Evolutionary conservation across 768 basidiomycete species (phyloP).

Genomic region (Tylopilus felleus): DNA sequence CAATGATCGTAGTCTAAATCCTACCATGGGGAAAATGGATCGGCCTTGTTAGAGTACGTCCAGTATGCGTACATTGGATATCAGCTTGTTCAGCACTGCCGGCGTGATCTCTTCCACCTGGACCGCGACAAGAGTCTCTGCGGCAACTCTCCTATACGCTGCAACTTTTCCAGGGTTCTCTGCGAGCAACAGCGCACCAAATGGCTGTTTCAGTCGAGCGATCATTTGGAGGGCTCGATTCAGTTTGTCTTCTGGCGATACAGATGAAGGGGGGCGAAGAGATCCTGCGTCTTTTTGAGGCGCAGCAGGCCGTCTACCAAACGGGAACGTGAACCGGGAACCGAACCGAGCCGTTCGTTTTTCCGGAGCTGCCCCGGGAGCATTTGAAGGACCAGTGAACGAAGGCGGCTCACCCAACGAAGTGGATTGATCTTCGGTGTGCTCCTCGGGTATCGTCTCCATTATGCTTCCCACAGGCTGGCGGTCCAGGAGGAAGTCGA

Average conservation of each 20-base stretch:
- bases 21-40: too few species aligned
- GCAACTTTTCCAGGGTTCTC: neutral
- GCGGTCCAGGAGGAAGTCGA: neutral
- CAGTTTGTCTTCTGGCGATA: neutral
- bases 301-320: neutral
- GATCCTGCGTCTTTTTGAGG: neutral
- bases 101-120: neutral
- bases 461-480: neutral
- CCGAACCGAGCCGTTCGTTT: neutral
- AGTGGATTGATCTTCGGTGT: neutral
- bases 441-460: neutral
- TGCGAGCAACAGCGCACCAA: neutral
- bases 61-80: neutral
- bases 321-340: neutral
- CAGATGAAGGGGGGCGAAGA: neutral
- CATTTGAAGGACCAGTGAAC: neutral
- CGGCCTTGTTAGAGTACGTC: neutral
- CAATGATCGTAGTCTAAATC: too few species aligned
- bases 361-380: too few species aligned
- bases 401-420: neutral
- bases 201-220: neutral
- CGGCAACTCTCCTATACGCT: neutral
- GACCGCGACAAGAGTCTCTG: neutral
- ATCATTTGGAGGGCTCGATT: neutral
- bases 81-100: neutral